Base-by-base conservation (phyloP, 2,329 filamentous ascomycete genomes). In the Pseudocercospora crystallina region DNA sequence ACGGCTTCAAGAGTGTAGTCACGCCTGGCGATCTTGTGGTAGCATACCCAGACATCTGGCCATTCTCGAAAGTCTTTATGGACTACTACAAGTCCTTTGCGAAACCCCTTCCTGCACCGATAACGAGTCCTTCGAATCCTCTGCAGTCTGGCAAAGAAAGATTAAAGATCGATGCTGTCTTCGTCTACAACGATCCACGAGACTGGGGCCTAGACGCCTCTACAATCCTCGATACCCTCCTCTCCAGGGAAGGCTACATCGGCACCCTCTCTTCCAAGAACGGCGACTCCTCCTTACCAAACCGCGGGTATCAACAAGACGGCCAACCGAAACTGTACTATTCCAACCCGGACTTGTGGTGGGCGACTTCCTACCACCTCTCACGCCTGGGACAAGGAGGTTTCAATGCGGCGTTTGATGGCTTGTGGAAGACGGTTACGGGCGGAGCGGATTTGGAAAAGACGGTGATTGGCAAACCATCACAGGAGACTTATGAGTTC, bases 161-260 rank as follows among this genome's bases (percentile, higher is more conserved):
- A 13, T 78, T 92, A 41, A 90, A 89, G 61, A 86, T 99, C 60
- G 90, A 95, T 65, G 90, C 91, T 26, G 83, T 97, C 26, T 87
- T 97, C 64, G 87, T 96, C 5, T 96, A 92, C 79, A 95, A 96
- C 69, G 94, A 97, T 70, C 91, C 94, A 3, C 83, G 94, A 49
- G 94, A 99, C 74, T 99, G 94, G 94, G 90, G 88, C 1, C 79
- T 96, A 8, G 92, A 97, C 69, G 83, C 84, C 2, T 88, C 95
- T 66, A 75, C 97, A 61, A 86, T 97, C 50, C 71, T 87, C 47
- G 94, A 99, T 69, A 74, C 96, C 9, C 75, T 97, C 5, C 78
- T 95, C 35, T 96, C 91, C 0, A 77, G 82, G 13, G 63, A 79
- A n/a, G 94, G 94, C 13, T 82, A 89, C 49, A 68, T 96, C 3